Conservation (phyloP, 1,284 basidiomycete genomes). For the Leccinum insolens region DNA sequence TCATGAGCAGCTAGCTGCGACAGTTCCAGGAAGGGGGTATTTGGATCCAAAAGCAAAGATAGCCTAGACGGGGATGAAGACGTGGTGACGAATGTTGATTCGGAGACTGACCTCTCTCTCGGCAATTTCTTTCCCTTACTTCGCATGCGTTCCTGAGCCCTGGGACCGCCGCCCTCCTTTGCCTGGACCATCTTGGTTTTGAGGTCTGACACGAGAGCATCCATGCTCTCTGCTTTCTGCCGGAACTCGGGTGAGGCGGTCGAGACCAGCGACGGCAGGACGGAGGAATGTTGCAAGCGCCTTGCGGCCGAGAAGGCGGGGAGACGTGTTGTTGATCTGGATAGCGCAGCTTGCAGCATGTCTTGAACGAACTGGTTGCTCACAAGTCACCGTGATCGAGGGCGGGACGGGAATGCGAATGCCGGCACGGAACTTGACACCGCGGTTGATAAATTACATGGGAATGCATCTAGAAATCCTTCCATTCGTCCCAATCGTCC, state of each 20-base stretch:
- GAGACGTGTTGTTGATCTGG: constrained; percentile 17
- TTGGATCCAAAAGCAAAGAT: constrained; percentile 76
- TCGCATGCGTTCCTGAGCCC: constrained; percentile 78
- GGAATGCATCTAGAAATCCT: constrained; percentile 60
- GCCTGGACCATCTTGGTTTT: constrained; percentile 59
- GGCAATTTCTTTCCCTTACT: constrained; percentile 86
- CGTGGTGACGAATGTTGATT: neutral
- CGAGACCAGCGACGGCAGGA: constrained; percentile 73
- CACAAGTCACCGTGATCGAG: neutral
- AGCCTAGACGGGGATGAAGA: constrained; percentile 43
- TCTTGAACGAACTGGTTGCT: neutral
- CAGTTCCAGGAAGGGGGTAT: constrained; percentile 90
- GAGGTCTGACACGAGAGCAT: constrained; percentile 63
- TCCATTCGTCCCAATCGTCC: constrained; percentile 76
- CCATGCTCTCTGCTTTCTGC: constrained; percentile 68
- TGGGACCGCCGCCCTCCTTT: constrained; percentile 65
- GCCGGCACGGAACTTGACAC: constrained; percentile 29
- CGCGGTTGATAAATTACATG: constrained; percentile 13
- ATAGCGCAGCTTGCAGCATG: constrained; percentile 27
- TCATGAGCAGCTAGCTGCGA: constrained; percentile 86
- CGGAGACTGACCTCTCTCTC: constrained; percentile 69
- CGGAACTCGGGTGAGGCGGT: constrained; percentile 71
- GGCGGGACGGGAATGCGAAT: neutral
- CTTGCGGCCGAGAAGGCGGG: constrained; percentile 8
- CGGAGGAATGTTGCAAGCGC: constrained; percentile 62